A percentile compares a stretch with the other conserved stretches of the same genome.
Conservation (phyloP, 2,329 filamentous ascomycete genomes). For the Colletotrichum limetticola region DNA sequence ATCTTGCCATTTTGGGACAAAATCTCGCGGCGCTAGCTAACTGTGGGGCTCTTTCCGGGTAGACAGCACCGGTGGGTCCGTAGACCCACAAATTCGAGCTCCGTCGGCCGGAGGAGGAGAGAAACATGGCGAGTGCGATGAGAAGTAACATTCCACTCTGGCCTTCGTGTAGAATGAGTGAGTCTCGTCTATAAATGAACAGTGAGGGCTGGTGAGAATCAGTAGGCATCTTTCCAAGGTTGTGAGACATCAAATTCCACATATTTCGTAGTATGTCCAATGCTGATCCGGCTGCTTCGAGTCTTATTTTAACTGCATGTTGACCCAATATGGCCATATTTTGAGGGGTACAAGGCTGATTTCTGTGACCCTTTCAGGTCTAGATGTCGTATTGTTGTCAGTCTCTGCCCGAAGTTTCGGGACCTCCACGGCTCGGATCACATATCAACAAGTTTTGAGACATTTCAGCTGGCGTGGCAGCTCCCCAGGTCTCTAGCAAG, state of each 20-base stretch:
- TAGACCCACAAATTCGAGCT: not conserved
- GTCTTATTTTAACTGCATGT: not conserved
- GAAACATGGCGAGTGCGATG: not conserved
- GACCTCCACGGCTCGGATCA: too few species aligned
- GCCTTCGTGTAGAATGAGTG: not conserved
- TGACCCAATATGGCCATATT: too few species aligned
- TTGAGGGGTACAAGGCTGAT: too few species aligned
- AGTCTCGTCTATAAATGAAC: not conserved
- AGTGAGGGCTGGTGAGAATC: not conserved
- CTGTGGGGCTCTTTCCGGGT: not conserved
- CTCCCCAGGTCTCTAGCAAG: not conserved
- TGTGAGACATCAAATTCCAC: not conserved
- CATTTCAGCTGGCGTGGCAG: not conserved
- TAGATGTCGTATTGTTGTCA: too few species aligned
- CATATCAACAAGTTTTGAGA: not conserved
- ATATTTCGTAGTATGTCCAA: not conserved
- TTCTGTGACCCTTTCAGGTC: too few species aligned
- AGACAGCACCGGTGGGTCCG: not conserved
- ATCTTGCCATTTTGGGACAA: not conserved
- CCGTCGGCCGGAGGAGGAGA: not conserved
- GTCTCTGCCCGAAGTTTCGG: too few species aligned
- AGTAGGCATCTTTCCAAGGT: rapidly evolving
- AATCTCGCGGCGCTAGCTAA: constrained; percentile 8
- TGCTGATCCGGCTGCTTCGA: not conserved
- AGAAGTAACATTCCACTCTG: not conserved